These are phyloP conservation scores for Amanita inopinata DNA, from an alignment of 768 basidiomycete genomes.

Conservation along the genomic window DNA sequence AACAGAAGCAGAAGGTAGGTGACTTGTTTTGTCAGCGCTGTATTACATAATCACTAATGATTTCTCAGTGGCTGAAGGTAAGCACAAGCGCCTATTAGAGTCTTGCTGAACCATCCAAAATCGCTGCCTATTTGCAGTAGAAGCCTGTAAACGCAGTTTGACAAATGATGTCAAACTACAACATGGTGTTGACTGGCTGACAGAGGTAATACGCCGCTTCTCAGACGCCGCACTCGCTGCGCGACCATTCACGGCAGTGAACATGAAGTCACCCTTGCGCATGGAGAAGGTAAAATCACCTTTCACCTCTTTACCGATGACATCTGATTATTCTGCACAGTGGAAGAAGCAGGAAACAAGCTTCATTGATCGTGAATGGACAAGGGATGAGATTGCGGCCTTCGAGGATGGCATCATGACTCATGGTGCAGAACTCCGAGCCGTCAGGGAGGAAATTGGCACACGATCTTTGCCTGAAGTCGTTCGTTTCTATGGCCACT, in stretches of 20 bases:
- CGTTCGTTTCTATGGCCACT: conserved; percentile 75
- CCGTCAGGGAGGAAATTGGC: conserved; percentile 64
- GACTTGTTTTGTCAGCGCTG: conserved; percentile 14
- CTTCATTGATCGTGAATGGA: conserved; percentile 67
- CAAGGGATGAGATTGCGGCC: conserved; percentile 52
- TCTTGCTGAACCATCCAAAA: neutral
- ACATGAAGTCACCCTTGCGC: conserved; percentile 48
- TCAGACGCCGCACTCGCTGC: conserved; percentile 57
- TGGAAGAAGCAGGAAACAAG: conserved; percentile 64
- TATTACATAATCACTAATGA: conserved; percentile 15
- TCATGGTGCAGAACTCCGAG: conserved; percentile 75
- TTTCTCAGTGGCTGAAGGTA: conserved; percentile 47
- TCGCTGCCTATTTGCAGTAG: conserved; percentile 35
- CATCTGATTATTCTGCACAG: conserved; percentile 25
- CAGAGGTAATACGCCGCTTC: conserved; percentile 62
- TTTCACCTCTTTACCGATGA: neutral
- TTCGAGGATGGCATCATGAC: conserved; percentile 68
- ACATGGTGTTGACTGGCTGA: conserved; percentile 71
- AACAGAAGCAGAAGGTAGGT: conserved; percentile 58
- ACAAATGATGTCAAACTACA: conserved; percentile 42
- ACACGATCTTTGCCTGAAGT: conserved; percentile 66
- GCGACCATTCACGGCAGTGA: conserved; percentile 49
- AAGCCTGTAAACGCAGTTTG: conserved; percentile 50
- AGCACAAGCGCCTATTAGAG: conserved; percentile 13
- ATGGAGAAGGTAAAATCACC: conserved; percentile 48